Conservation (phyloP, 2,329 filamentous ascomycete genomes). For the Cordyceps farinosa region DNA sequence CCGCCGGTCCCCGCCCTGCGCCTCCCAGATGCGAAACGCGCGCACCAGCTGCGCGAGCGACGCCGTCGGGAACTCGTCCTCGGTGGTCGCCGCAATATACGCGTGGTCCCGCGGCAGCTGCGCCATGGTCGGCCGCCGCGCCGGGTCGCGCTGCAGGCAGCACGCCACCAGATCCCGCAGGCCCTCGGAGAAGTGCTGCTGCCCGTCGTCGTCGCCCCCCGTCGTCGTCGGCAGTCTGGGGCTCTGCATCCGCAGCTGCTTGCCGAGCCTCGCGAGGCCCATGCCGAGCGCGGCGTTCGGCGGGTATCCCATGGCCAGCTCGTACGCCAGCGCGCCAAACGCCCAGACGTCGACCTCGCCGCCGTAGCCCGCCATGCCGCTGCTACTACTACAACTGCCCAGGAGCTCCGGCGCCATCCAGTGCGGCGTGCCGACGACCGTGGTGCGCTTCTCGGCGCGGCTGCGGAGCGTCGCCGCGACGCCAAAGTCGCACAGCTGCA, state of each 20-base stretch:
- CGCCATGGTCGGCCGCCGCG: constrained; percentile 54
- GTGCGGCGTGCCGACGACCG: constrained; percentile 63
- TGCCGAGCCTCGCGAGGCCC: constrained; percentile 41
- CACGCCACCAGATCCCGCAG: constrained; percentile 58
- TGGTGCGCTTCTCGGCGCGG: constrained; percentile 58
- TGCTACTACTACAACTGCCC: constrained; percentile 18
- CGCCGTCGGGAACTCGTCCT: constrained; percentile 55
- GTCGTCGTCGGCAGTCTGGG: constrained; percentile 54
- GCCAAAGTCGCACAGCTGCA: constrained; percentile 67
- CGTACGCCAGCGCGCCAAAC: constrained; percentile 63
- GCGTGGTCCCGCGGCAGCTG: constrained; percentile 57
- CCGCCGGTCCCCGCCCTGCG: constrained; percentile 60
- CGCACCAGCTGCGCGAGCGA: constrained; percentile 59
- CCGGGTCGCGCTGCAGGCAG: constrained; percentile 55
- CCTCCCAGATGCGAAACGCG: constrained; percentile 66
- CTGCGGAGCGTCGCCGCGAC: constrained; percentile 61
- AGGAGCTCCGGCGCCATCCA: constrained; percentile 68
- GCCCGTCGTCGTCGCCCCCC: constrained; percentile 47
- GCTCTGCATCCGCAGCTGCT: constrained; percentile 42
- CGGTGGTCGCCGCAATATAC: constrained; percentile 55
- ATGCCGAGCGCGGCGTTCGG: constrained; percentile 48
- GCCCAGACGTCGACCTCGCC: constrained; percentile 65
- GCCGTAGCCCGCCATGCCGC: constrained; percentile 44
- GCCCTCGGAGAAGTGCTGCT: constrained; percentile 38
- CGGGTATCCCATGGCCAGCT: constrained; percentile 62